Conservation (phyloP, 2,329 filamentous ascomycete species). For the Sporothrix globosa region DNA sequence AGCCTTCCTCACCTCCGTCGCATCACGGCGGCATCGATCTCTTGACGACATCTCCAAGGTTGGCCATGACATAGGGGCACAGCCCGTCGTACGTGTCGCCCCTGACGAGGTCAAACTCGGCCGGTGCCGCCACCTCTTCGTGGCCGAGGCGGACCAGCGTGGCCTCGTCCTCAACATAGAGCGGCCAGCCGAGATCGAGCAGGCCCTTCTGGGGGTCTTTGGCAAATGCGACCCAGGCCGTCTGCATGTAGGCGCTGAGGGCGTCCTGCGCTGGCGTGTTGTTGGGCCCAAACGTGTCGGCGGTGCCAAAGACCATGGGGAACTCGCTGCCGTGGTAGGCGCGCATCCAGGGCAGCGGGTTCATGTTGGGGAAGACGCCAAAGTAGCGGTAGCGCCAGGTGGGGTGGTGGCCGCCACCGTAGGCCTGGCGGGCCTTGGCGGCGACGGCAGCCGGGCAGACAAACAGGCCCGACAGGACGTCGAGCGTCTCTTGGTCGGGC, state of each 20-base stretch:
- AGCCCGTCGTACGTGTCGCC: constrained; percentile 18
- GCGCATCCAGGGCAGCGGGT: constrained; percentile 14
- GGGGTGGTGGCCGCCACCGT: not conserved
- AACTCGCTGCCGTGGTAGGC: constrained; percentile 30
- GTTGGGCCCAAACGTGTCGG: not conserved
- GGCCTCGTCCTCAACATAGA: not conserved
- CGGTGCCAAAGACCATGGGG: constrained; percentile 29
- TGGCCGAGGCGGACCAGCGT: constrained; percentile 17
- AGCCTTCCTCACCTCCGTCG: no score
- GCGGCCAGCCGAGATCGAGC: constrained; percentile 1
- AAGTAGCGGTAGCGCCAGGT: constrained; percentile 26
- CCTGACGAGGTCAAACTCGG: not conserved
- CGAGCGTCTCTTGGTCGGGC: not conserved
- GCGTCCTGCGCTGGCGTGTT: constrained; percentile 3
- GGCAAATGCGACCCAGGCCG: constrained; percentile 4
- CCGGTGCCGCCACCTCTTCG: not conserved
- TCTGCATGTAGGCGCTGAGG: not conserved
- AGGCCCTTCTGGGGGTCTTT: constrained; percentile 4
- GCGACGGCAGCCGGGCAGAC: constrained; percentile 17
- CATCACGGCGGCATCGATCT: not conserved
- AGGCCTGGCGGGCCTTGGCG: not conserved
- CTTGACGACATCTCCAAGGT: constrained; percentile 19
- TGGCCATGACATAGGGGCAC: constrained; percentile 7
- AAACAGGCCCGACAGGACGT: not conserved
- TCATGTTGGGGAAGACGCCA: constrained; percentile 26